phyloP scores from a whole-genome alignment of 2,329 filamentous ascomycete species.

The Fusarium ambrosium region DNA sequence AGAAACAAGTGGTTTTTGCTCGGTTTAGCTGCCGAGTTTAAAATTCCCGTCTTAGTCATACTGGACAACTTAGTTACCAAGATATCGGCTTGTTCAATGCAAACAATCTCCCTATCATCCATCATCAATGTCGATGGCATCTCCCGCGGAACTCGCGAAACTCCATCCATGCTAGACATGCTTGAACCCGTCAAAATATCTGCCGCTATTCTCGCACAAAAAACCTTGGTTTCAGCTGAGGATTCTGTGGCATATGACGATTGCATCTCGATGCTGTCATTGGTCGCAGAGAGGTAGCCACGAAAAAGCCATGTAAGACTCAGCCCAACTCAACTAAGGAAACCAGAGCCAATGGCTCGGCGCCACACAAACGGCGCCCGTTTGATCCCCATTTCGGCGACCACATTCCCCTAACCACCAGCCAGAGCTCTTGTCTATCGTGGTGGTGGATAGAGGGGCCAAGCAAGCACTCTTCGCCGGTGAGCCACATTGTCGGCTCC shows the following conservation, averaged over 20 bases:
- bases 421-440: background rate
- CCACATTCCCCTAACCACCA: background rate
- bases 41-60: background rate
- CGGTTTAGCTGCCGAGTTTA: background rate
- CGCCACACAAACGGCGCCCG: slow-evolving; percentile 34
- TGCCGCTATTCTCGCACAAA: background rate
- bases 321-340: slow-evolving; percentile 36
- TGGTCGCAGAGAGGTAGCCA: slow-evolving; percentile 29
- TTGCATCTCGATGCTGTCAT: slow-evolving; percentile 14
- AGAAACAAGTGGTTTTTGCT: background rate
- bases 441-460: background rate
- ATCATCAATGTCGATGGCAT: background rate
- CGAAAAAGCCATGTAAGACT: slow-evolving; percentile 43
- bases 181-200: background rate
- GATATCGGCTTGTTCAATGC: background rate
- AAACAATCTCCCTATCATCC: background rate
- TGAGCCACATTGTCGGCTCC: slow-evolving; percentile 27
- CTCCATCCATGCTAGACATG: background rate
- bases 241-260: slow-evolving; percentile 13
- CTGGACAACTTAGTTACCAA: background rate
- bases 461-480: background rate
- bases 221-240: slow-evolving; percentile 25
- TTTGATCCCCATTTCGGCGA: slow-evolving; percentile 23
- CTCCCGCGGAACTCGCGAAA: background rate
- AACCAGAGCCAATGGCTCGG: slow-evolving; percentile 35